Base-by-base conservation (phyloP, 2,329 filamentous ascomycete genomes). In the Phoma sp. region DNA sequence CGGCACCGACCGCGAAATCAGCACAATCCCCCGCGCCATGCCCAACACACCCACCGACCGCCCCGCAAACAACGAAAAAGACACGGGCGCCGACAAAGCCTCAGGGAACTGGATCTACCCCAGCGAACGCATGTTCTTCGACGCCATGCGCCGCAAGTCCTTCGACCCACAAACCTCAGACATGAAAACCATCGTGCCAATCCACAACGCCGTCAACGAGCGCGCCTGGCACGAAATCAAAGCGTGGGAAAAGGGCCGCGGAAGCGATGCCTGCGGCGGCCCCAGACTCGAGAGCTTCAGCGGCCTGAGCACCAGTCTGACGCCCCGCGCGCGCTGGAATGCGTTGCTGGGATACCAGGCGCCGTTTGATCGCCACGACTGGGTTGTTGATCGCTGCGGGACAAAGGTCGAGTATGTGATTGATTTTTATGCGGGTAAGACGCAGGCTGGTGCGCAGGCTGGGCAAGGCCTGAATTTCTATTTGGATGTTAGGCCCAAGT, bases 201-300 rank as follows among this genome's bases (percentile, higher is more conserved):
- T 98, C 67, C 95, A 99, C 78, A 99, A 99, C 74, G 95, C 95
- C 37, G 95, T 99, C 59, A 99, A 99, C 77, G 95, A 99, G 83
- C 83, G 91, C 34, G 95, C 95, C 0, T 99, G 95, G 95, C 82
- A 85, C 59, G 90, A 98, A 78, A 98, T 99, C 62, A 86, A 90
- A 65, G 80, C 84, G 37, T 99, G 95, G 95, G 95, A 99, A 77
- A 82, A 80, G 36, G 89, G 88, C 0, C 64, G 78, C 77, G 75
- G 84, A 53, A 75, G 79, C 30, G 78, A 89, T 64, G 78, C 84
- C 84, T 87, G 89, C 61, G 88, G 85, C 46, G 93, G 93, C 0
- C 95, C 95, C 0, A 88, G 86, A 56, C 80, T 99, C 36, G 87
- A 92, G 61, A 91, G 87, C 4, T 99, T 99, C 72, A 86, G 87